Conservation (phyloP, 1,139 yeast genomes). For the Hyphopichia buzzinii region DNA sequence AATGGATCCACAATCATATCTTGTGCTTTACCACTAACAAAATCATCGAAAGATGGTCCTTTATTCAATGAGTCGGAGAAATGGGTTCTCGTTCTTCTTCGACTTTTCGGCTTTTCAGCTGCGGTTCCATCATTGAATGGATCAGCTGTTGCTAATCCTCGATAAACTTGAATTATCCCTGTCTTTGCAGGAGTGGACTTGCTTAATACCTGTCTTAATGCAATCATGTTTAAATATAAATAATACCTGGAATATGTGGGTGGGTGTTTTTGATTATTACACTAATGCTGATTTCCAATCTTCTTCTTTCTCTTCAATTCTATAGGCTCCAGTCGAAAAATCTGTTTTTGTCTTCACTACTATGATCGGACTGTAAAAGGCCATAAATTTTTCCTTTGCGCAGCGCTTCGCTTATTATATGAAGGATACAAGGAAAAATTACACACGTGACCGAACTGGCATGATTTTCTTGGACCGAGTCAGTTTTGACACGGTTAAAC, state of each 20-base stretch:
- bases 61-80: conserved; percentile 71
- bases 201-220: conserved; percentile 1
- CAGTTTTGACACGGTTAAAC: too few relatives aligned
- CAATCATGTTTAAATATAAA: background rate
- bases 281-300: too few relatives aligned
- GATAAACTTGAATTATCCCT: background rate
- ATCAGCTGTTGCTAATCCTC: conserved; percentile 5
- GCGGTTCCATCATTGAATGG: conserved; percentile 2
- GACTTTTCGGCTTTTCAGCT: conserved; percentile 8
- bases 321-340: too few relatives aligned
- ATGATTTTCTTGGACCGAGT: too few relatives aligned
- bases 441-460: too few relatives aligned
- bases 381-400: background rate
- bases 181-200: background rate
- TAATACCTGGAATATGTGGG: too few relatives aligned
- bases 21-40: conserved; percentile 76
- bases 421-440: background rate
- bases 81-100: conserved; percentile 52
- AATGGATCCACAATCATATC: conserved; percentile 64
- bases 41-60: conserved; percentile 95
- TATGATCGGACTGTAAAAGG: conserved; percentile 4
- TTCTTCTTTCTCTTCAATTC: background rate
- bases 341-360: too few relatives aligned
- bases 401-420: background rate
- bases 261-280: background rate